A percentile compares a stretch with the other conserved stretches of the same genome.
phyloP scores from a whole-genome alignment of 257 asterid genomes.

The Solanum corneliomulleri region DNA sequence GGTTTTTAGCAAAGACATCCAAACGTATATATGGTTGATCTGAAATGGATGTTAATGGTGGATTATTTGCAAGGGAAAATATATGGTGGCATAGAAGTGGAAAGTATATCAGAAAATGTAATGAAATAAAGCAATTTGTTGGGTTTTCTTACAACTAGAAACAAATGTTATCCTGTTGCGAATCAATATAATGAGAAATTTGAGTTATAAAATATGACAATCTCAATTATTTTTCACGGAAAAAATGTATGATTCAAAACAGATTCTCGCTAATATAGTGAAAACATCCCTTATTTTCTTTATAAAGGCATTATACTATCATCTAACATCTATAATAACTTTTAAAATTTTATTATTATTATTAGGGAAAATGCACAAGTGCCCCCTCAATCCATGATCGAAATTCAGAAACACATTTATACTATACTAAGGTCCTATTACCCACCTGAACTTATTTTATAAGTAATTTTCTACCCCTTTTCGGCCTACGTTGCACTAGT shows the following conservation, averaged over 20 bases:
- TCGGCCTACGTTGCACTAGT: too few relatives aligned
- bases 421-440: too few relatives aligned
- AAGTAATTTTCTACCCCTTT: too few relatives aligned
- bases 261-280: not conserved
- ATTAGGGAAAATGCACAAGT: too few relatives aligned
- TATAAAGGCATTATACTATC: not conserved
- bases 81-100: slow-evolving; percentile 46
- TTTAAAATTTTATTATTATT: too few relatives aligned
- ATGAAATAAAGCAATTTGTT: not conserved
- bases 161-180: not conserved
- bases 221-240: accelerated
- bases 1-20: not conserved
- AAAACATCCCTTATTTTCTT: not conserved
- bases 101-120: not conserved
- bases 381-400: too few relatives aligned
- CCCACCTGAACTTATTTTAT: too few relatives aligned
- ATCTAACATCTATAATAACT: not conserved
- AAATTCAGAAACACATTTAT: too few relatives aligned
- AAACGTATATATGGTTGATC: slow-evolving; percentile 26
- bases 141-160: not conserved
- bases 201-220: too few relatives aligned
- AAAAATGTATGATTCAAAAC: too few relatives aligned
- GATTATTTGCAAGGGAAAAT: slow-evolving; percentile 37
- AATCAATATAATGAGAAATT: too few relatives aligned
- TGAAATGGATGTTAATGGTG: slow-evolving; percentile 62